phyloP scores from a whole-genome alignment of 192 early-diverging fungal genomes.

The Coemansia sp. region DNA sequence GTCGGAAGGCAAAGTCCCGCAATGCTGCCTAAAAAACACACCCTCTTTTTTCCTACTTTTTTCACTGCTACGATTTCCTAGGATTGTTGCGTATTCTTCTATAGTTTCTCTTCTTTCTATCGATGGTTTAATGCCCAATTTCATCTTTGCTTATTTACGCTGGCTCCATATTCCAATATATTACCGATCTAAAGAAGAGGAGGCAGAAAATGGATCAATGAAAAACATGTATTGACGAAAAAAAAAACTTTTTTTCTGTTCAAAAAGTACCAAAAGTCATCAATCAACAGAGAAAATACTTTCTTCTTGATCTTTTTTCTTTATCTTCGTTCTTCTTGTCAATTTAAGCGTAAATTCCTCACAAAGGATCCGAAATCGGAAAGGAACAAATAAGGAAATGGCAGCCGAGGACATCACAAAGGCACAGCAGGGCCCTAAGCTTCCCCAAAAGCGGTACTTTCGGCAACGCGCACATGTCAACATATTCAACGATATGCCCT shows the following conservation, averaged over 20 bases:
- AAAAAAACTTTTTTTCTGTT: no score
- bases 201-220: no score
- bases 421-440: slow-evolving; percentile 28
- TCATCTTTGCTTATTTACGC: no score
- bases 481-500: slow-evolving; percentile 91
- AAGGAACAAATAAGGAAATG: slow-evolving; percentile 4
- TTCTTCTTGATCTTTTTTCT: background rate
- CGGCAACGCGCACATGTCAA: slow-evolving; percentile 95
- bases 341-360: no score
- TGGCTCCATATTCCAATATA: no score
- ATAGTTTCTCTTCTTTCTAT: background rate
- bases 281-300: no score
- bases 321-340: background rate
- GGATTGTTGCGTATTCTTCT: background rate
- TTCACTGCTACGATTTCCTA: background rate
- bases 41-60: slow-evolving; percentile 7
- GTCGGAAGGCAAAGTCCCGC: slow-evolving; percentile 46
- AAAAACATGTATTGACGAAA: no score
- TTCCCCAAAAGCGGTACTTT: slow-evolving; percentile 78
- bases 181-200: no score
- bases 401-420: slow-evolving; percentile 8
- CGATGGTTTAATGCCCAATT: no score
- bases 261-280: no score
- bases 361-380: background rate
- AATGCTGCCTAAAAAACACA: slow-evolving; percentile 9